A percentile compares a stretch with the other conserved stretches of the same genome.
Evolutionary conservation across 768 basidiomycete genomes (phyloP).

Genomic region (Lactifluus piperatus): DNA sequence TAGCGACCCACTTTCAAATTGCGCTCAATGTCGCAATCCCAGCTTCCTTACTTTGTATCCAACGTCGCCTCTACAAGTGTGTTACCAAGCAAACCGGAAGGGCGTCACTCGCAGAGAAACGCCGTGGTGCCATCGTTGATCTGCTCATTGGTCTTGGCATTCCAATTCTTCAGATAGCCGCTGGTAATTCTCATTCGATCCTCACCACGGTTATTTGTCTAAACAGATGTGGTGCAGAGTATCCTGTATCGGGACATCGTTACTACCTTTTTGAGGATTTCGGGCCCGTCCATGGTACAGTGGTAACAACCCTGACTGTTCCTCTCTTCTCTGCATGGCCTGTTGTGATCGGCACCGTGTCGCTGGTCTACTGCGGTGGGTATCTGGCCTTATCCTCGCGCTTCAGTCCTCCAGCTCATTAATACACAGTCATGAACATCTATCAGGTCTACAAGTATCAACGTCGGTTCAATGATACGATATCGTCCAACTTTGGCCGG

Average conservation of each 20-base stretch:
- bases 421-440: slow-evolving; percentile 22
- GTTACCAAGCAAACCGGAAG: slow-evolving; percentile 28
- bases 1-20: slow-evolving; percentile 34
- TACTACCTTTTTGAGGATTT: slow-evolving; percentile 41
- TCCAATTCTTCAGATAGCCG: slow-evolving; percentile 11
- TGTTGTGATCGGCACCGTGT: slow-evolving; percentile 15
- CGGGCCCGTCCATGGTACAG: slow-evolving; percentile 35
- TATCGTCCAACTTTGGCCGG: slow-evolving; percentile 28
- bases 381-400: background rate
- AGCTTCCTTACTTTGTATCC: slow-evolving; percentile 37
- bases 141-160: slow-evolving; percentile 26
- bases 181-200: background rate
- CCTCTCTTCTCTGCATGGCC: slow-evolving; percentile 29
- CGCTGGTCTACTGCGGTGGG: slow-evolving; percentile 35
- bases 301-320: slow-evolving; percentile 24
- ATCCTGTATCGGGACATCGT: slow-evolving; percentile 29
- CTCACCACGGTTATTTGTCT: background rate
- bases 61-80: slow-evolving; percentile 41
- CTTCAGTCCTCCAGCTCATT: background rate
- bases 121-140: slow-evolving; percentile 26
- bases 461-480: slow-evolving; percentile 24
- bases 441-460: slow-evolving; percentile 22
- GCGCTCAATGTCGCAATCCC: slow-evolving; percentile 32
- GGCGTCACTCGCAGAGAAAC: slow-evolving; percentile 25
- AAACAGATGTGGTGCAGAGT: background rate